phyloP scores from a whole-genome alignment of 257 asterid genomes.

The Handroanthus guayacan region DNA sequence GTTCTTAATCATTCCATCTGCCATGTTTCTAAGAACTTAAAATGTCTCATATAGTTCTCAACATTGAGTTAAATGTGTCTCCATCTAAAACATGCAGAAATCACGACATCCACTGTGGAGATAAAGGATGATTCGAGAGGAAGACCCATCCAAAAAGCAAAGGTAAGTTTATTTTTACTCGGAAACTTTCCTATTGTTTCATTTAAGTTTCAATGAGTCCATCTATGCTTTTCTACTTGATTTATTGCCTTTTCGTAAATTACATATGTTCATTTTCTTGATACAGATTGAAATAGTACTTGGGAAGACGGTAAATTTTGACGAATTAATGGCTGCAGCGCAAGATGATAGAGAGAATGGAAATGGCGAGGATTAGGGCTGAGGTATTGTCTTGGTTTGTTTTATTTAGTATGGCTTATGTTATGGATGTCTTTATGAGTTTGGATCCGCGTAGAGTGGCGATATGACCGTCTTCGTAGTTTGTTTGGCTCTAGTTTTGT shows the following conservation, averaged over 20 bases:
- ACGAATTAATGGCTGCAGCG: slow-evolving; percentile 70
- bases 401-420: neutral
- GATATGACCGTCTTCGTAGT: slow-evolving; percentile 15
- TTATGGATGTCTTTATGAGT: slow-evolving; percentile 19
- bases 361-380: slow-evolving; percentile 48
- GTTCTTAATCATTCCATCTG: neutral
- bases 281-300: slow-evolving; percentile 73
- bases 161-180: slow-evolving; percentile 48
- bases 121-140: slow-evolving; percentile 82
- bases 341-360: slow-evolving; percentile 55
- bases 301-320: slow-evolving; percentile 77
- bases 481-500: slow-evolving; percentile 23
- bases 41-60: slow-evolving; percentile 3
- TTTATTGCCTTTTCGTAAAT: neutral
- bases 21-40: neutral
- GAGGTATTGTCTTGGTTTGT: neutral
- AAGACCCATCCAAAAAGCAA: slow-evolving; percentile 80
- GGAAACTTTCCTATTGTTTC: neutral
- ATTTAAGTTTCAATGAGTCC: no score
- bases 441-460: slow-evolving; percentile 14
- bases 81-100: slow-evolving; percentile 55
- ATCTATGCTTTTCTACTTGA: no score
- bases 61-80: slow-evolving; percentile 28
- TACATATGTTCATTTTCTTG: neutral
- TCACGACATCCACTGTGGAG: slow-evolving; percentile 86